Evolutionary conservation across 2,329 filamentous ascomycete species (phyloP).

Genomic region (Fusarium sp.): DNA sequence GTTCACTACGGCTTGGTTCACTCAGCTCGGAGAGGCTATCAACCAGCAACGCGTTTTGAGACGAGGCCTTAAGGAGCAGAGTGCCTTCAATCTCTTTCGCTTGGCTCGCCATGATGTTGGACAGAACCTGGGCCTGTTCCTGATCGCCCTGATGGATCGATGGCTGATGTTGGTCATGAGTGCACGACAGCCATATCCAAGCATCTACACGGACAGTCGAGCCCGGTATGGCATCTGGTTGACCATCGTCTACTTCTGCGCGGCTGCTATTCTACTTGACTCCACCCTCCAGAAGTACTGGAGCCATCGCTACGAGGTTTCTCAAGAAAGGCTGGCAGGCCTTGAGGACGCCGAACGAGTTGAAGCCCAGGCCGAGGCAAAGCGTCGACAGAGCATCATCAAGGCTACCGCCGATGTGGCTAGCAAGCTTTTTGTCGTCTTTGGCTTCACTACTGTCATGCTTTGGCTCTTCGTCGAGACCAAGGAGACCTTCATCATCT

Average conservation of each 20-base stretch:
- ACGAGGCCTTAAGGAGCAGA: constrained; percentile 31
- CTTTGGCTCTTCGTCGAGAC: constrained; percentile 21
- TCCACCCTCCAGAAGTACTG: constrained; percentile 32
- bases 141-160: constrained; percentile 33
- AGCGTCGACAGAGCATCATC: constrained; percentile 19
- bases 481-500: constrained; percentile 12
- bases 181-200: constrained; percentile 26
- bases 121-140: constrained; percentile 30
- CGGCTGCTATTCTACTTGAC: constrained; percentile 29
- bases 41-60: constrained; percentile 23
- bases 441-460: constrained; percentile 15
- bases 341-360: constrained; percentile 16
- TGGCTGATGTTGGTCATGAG: constrained; percentile 37
- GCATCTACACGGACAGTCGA: constrained; percentile 29
- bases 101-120: constrained; percentile 29
- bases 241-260: constrained; percentile 33
- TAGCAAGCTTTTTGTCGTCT: constrained; percentile 19
- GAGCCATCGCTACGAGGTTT: constrained; percentile 20
- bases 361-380: constrained; percentile 7
- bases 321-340: constrained; percentile 17
- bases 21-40: constrained; percentile 19
- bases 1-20: constrained; percentile 36
- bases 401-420: constrained; percentile 18
- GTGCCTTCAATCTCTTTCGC: constrained; percentile 25
- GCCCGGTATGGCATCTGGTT: constrained; percentile 31